A percentile compares a stretch with the other conserved stretches of the same genome.
These are phyloP conservation scores for Cercospora canescens DNA, from an alignment of 2,329 filamentous ascomycete species.

Conservation along the genomic window DNA sequence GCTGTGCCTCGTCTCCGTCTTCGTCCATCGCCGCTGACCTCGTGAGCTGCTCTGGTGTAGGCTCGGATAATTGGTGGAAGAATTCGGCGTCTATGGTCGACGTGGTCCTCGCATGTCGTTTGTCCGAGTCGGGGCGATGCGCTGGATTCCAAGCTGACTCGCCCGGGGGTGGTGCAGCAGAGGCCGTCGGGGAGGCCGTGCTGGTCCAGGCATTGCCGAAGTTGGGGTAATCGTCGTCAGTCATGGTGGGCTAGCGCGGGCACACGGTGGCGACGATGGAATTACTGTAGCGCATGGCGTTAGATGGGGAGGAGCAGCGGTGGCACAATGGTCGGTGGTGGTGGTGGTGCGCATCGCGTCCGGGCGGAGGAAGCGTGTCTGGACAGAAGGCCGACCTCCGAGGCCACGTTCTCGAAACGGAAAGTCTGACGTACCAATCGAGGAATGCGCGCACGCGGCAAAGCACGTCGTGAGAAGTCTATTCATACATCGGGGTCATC, in stretches of 20 bases:
- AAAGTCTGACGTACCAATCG: conserved; percentile 11
- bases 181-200: neutral
- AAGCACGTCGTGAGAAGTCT: neutral
- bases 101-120: conserved; percentile 23
- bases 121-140: conserved; percentile 39
- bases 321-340: neutral
- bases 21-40: conserved; percentile 3
- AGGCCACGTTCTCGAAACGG: neutral
- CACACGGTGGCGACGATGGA: neutral
- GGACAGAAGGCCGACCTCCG: neutral
- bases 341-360: neutral
- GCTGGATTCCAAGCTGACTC: conserved; percentile 56
- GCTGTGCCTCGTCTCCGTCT: neutral
- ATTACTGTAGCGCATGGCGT: conserved; percentile 1
- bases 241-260: conserved; percentile 21
- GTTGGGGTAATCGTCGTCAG: conserved; percentile 39
- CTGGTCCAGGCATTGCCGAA: conserved; percentile 40
- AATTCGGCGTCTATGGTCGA: conserved; percentile 34
- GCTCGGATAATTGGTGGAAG: conserved; percentile 37
- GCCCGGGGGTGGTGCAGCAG: conserved; percentile 8
- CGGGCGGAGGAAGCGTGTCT: neutral
- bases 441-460: conserved; percentile 7
- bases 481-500: neutral
- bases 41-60: conserved; percentile 27
- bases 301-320: neutral